Evolutionary conservation across 2,329 filamentous ascomycete species (phyloP), one percentile per base, ranked within the genome.

Genomic region (Pseudogymnoascus sp.): DNA sequence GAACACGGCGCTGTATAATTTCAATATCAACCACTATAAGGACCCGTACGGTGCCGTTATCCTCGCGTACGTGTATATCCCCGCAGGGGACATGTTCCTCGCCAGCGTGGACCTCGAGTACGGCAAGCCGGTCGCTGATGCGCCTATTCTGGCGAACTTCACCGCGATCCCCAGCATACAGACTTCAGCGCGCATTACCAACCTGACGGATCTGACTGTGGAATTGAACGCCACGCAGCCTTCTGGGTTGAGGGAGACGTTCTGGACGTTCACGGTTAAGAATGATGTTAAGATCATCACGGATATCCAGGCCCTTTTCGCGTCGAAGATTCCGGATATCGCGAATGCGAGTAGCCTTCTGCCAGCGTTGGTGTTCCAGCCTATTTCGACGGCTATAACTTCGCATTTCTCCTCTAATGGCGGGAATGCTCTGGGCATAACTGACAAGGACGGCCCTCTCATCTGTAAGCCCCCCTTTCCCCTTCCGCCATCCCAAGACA

Each of bases 361-460:
- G 1, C 68, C 68, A 7, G 60, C 62, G 8, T 51, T 68, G 12
- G 63, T 64, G 12, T 66, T 68, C 21, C 68, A 69, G 55, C 67
- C 67, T 8, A 42, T 68, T 7, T 66, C 66, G 5, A 13, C 62
- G 4, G 63, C 65, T 2, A 66, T 68, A 21, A 67, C 68, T 12
- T 58, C 59, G 4, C 42, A 69, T 1, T 67, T 68, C 61, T 15
- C 27, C 9, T 62, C 64, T 31, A 65, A 66, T 35, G 67, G 69
- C 5, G 68, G 68, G 0, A 70, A 70, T 63, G 61, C 59, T n/a
- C 62, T 70, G 2, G 68, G 68, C n/a, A 35, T 70, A 12, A 41
- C 62, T 8, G n/a, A 27, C 15, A 36, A 29, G 15, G 60, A 64
- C 48, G 66, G 63, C 6, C 65, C 67, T 36, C 41, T 68, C 13